Evolutionary conservation across 2,329 filamentous ascomycete genomes (phyloP).

Genomic region (Thelonectria olida): DNA sequence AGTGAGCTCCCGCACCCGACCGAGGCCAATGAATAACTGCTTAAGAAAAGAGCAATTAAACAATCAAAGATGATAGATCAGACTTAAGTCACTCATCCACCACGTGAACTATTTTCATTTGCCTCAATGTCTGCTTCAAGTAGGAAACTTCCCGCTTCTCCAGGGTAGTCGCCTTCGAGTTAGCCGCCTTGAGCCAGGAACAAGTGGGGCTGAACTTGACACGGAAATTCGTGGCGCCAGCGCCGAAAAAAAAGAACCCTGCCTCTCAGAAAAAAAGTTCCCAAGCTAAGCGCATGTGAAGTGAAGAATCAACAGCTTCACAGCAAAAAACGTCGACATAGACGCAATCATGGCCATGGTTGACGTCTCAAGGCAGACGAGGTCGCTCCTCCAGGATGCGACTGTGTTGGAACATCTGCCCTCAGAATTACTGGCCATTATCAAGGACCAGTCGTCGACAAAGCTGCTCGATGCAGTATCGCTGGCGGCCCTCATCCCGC

Average conservation of each 20-base stretch:
- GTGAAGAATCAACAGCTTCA: slow-evolving; percentile 39
- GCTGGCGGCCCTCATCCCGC: slow-evolving; percentile 72
- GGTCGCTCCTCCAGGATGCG: slow-evolving; percentile 65
- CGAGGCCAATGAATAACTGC: not conserved
- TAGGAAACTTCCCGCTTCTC: not conserved
- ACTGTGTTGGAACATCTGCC: slow-evolving; percentile 69
- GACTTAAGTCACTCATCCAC: not conserved
- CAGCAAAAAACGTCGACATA: slow-evolving; percentile 40
- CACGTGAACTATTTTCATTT: not conserved
- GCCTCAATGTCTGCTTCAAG: not conserved
- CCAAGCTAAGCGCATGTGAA: slow-evolving; percentile 41
- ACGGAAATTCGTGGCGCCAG: slow-evolving; percentile 49
- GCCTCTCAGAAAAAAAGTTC: slow-evolving; percentile 48
- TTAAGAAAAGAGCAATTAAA: too few relatives aligned
- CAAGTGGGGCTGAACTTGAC: slow-evolving; percentile 43
- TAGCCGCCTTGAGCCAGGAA: slow-evolving; percentile 5
- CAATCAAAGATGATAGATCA: not conserved
- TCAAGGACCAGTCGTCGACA: slow-evolving; percentile 70
- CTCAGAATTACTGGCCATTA: slow-evolving; percentile 72
- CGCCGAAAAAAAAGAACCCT: slow-evolving; percentile 41
- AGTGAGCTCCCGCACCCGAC: too few relatives aligned
- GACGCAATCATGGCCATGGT: slow-evolving; percentile 62
- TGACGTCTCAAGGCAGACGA: slow-evolving; percentile 63
- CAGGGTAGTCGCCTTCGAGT: slow-evolving; percentile 10
- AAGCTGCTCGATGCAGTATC: slow-evolving; percentile 78